Base-by-base conservation (phyloP, 2,329 filamentous ascomycete species). In the Corniculantispora saksenae region DNA sequence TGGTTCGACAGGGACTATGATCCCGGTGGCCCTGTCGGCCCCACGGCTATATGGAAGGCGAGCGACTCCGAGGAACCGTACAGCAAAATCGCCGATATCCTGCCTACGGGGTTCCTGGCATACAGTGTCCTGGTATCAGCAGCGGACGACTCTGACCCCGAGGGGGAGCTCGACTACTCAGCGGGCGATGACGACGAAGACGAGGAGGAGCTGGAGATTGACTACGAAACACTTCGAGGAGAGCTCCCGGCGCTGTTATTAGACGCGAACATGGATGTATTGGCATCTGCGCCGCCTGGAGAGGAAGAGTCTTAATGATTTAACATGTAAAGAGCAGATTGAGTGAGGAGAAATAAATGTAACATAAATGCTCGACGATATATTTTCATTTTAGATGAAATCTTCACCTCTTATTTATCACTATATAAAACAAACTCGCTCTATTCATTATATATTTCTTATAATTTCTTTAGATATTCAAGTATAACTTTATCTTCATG, bases 1-100 rank as follows among this genome's bases (percentile, higher is more conserved):
- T 55, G 56, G 54, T 66, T 66, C 19, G 45, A 63, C 60, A 88
- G 86, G 70, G 86, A 92, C 73, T 89, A 86, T 70, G 88, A 91
- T 67, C 74, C 79, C 1, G 85, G 89, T 69, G 91, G 91, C 0
- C 91, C 91, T 0, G 89, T 84, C 2, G 91, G 91, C 0, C 91
- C 91, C 1, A 92, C 89, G 1, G 89, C 88, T 0, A 93, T 92
- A 71, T 94, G 91, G 91, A 94, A 94, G 76, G 80, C 89, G 13
- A 84, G 81, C 51, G 87, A 91, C 69, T 76, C 77, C 19, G 72
- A 74, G 29, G 66, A 68, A 62, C 70, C 65, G 45, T 68, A 40
- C 23, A 69, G 64, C 9, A 67, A 69, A 56, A 72, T 73, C 48
- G 70, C 76, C 10, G 74, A 76, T 55, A 66, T 76, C 32, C 71